Conservation (phyloP, 1,284 basidiomycete species). For the Trametes polyzona region DNA sequence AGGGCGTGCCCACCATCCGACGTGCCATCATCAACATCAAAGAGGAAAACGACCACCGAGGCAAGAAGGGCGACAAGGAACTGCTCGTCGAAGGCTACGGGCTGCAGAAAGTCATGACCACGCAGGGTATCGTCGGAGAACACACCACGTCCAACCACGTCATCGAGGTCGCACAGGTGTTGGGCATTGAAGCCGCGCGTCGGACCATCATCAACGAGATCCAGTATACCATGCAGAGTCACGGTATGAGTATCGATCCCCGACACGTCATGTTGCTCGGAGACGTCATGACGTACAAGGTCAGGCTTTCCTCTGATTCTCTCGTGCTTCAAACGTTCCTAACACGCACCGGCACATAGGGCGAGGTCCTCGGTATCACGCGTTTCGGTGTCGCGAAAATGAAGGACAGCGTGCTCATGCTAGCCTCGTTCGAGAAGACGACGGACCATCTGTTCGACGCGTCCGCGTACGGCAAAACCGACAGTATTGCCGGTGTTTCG, state of each 20-base stretch:
- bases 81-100: slow-evolving; percentile 97
- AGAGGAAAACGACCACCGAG: slow-evolving; percentile 75
- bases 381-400: slow-evolving; percentile 99
- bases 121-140: slow-evolving; percentile 90
- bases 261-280: slow-evolving; percentile 98
- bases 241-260: slow-evolving; percentile 99
- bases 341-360: slow-evolving; percentile 55
- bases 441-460: slow-evolving; percentile 99
- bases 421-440: slow-evolving; percentile 99
- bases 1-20: slow-evolving; percentile 86
- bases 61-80: slow-evolving; percentile 84
- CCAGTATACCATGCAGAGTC: slow-evolving; percentile 95
- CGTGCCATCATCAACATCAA: slow-evolving; percentile 94
- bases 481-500: slow-evolving; percentile 94
- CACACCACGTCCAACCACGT: slow-evolving; percentile 97
- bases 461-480: slow-evolving; percentile 94
- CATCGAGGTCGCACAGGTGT: slow-evolving; percentile 92
- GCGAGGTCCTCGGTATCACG: slow-evolving; percentile 98
- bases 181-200: slow-evolving; percentile 97
- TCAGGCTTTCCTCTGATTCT: slow-evolving; percentile 29
- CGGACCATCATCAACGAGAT: slow-evolving; percentile 97
- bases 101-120: slow-evolving; percentile 96
- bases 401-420: slow-evolving; percentile 99
- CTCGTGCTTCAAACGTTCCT: neutral
- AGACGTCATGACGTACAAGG: slow-evolving; percentile 99